phyloP scores from a whole-genome alignment of 345 rosid species.

The Dimocarpus longan region DNA sequence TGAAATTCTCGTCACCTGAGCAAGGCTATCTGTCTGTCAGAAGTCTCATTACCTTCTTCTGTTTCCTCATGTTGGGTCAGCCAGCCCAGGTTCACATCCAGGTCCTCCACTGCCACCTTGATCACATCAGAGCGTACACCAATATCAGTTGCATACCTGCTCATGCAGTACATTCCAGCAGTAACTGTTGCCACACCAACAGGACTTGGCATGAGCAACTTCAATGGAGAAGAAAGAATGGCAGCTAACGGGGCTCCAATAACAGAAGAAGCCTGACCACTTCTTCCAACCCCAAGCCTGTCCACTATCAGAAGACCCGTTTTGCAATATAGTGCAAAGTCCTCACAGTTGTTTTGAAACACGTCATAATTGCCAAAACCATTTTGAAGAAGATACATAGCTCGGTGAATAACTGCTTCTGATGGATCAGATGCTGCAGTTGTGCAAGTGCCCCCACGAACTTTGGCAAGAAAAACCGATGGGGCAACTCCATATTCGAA shows the following conservation, averaged over 20 bases:
- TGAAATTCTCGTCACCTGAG: conserved; percentile 24
- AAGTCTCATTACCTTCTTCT: conserved; percentile 39
- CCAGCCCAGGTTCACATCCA: conserved; percentile 68
- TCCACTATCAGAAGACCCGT: conserved; percentile 82
- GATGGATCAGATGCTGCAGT: conserved; percentile 70
- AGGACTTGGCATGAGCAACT: conserved; percentile 84
- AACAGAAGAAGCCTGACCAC: conserved; percentile 90
- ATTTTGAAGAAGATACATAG: conserved; percentile 95
- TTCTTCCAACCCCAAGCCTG: conserved; percentile 75
- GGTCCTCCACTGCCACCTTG: conserved; percentile 88
- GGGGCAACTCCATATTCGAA: conserved; percentile 79
- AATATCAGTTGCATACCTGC: conserved; percentile 87
- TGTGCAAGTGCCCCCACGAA: conserved; percentile 93
- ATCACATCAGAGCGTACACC: conserved; percentile 85
- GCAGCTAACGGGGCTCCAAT: conserved; percentile 96
- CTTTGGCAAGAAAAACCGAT: conserved; percentile 65
- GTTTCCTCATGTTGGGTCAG: conserved; percentile 36
- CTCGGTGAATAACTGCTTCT: conserved; percentile 71
- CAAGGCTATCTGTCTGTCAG: conserved; percentile 27
- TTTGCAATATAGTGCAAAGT: conserved; percentile 90
- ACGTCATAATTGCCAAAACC: conserved; percentile 93
- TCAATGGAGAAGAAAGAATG: conserved; percentile 77
- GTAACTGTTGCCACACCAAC: conserved; percentile 91
- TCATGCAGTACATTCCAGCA: conserved; percentile 96
- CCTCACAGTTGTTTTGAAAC: conserved; percentile 92